Evolutionary conservation across 2,329 filamentous ascomycete genomes (phyloP), one percentile per base, ranked within the genome.

Genomic region (Westerdykella ornata): DNA sequence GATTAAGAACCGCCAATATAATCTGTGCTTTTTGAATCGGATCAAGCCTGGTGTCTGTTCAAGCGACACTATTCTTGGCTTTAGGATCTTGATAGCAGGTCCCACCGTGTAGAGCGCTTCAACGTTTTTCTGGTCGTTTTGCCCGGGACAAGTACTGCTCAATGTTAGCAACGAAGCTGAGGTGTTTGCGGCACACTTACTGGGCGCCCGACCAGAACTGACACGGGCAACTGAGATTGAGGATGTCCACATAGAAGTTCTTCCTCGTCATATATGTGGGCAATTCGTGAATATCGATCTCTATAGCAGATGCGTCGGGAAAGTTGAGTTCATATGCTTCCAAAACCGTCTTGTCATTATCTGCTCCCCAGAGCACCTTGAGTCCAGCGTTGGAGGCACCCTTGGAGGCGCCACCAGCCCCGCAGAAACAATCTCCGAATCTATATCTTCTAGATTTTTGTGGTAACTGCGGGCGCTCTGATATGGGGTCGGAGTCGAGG

Each of bases 71-170:
- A 53, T 41, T 1, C 48, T 32, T 0, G 57, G 49, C 30, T 56
- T 56, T 4, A 56, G 11, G 2, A 39, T 39, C 2, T 37, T 20
- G 0, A 60, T 32, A 1, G 53, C 45, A 0, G 49, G 41, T 3
- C 42, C 49, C 3, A 53, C 43, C 0, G 51, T 54, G 14, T 45
- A 52, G 1, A 57, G 39, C 0, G 56, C 41, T 14, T 56, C 49
- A 1, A 43, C 41, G 13, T 60, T 60, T 0, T 43, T 47, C 31
- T 59, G 45, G 15, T 59, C 56, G 5, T 59, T 52, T 5, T 31
- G 17, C 2, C 54, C 55, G 9, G 30, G 26, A 3, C 1, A 14
- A 0, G 57, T 59, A 18, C 51, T 54, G 8, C 5, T 4, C 2
- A 7, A 33, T 17, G 17, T 48, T 35, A 53, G 43, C 32, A 12